Evolutionary conservation across 2,329 filamentous ascomycete species (phyloP), one percentile per base, ranked within the genome.

Genomic region (Diaporthe eres): DNA sequence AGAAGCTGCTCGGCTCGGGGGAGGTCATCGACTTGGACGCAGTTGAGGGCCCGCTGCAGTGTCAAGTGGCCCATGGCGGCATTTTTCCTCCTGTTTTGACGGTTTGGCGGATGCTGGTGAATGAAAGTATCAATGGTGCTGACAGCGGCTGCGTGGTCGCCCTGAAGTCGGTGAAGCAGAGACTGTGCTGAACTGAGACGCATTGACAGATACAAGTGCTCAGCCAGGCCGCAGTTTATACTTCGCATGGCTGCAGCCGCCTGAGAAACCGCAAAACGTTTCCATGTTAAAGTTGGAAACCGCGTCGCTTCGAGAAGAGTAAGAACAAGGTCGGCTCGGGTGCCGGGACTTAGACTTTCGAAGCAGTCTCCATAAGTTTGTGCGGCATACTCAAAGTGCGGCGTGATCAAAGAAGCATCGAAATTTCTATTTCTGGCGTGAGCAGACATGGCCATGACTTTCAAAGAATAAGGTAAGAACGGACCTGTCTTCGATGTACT

Each of bases 401-500:
- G 68, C 53, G 44, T 37, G 22, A 72, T 37, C 19, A 22, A 58
- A 25, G 25, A 34, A 19, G 39, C 2, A 19, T 49, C 42, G 68
- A 49, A 15, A n/a, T 60, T 47, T 19, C 68, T 68, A 13, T 5
- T 9, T 19, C 2, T 53, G n/a, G 12, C 1, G 22, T 68, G 7
- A 68, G 47, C 13, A 53, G 63, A 37, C 2, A 47, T 19, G 22
- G 39, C n/a, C 7, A 28, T 13, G 47, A 25, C 19, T 37, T 39
- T 1, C 12, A 42, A 22, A 13, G 39, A 37, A 13, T 13, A 31
- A 6, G 8, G 6, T 58, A 7, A 15, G 19, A 31, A 72, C 68
- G 37, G 25, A 72, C 51, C 19, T 37, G 31, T 39, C 8, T 12
- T 72, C 68, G 28, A 72, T 60, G 12, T 72, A 72, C 42, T 72